Conservation (phyloP, 2,329 filamentous ascomycete genomes). For the Dactylella cylindrospora region DNA sequence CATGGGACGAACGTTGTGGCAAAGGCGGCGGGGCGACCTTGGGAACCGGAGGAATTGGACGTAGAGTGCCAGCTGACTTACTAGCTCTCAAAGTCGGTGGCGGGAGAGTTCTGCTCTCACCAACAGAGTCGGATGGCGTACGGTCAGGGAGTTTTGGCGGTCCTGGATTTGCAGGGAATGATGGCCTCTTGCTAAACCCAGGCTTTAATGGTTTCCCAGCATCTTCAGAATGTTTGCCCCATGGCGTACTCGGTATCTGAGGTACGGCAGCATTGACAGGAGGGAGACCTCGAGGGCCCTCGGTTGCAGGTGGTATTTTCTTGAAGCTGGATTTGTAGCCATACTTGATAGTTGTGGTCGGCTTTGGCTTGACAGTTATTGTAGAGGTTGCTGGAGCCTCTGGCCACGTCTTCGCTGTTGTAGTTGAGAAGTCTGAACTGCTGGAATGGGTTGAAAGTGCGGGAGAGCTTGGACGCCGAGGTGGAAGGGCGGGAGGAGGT, state of each 20-base stretch:
- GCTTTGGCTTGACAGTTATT: too few species aligned
- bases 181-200: too few species aligned
- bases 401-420: background rate
- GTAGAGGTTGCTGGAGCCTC: background rate
- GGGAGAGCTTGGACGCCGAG: background rate
- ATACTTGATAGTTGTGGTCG: background rate
- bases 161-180: too few species aligned
- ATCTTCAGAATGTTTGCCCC: too few species aligned
- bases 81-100: background rate
- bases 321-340: background rate
- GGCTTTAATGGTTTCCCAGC: too few species aligned
- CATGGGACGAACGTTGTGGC: background rate
- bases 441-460: background rate
- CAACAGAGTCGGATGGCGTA: too few species aligned
- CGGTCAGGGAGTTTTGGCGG: too few species aligned
- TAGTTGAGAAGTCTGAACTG: too few species aligned
- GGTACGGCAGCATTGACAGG: slow-evolving; percentile 11
- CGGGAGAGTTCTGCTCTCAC: too few species aligned
- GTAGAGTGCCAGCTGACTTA: background rate
- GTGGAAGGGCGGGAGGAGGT: background rate
- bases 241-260: slow-evolving; percentile 2
- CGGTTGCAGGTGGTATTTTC: background rate
- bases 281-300: slow-evolving; percentile 11
- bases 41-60: too few species aligned
- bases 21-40: slow-evolving; percentile 5